Evolutionary conservation across 2,329 filamentous ascomycete species (phyloP).

Genomic region (Gremmenia infestans): DNA sequence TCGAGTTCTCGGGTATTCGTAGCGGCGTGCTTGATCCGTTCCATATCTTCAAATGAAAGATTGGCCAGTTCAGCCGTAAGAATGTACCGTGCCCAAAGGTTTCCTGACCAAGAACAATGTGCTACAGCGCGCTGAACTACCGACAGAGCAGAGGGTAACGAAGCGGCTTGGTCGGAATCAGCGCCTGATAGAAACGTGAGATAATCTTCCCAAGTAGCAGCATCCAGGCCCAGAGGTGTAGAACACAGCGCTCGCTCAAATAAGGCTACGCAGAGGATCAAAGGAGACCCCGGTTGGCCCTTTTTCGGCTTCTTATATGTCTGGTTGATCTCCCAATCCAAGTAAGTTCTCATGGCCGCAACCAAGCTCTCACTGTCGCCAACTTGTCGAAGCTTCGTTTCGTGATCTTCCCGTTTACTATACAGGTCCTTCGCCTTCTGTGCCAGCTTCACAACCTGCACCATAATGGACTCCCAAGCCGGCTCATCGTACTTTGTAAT

Average conservation of each 20-base stretch:
- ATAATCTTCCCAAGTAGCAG: conserved; percentile 78
- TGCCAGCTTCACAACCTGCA: conserved; percentile 58
- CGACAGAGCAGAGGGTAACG: conserved; percentile 53
- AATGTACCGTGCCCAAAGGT: conserved; percentile 86
- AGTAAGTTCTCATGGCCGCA: conserved; percentile 57
- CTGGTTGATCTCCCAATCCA: conserved; percentile 76
- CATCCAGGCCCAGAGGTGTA: conserved; percentile 63
- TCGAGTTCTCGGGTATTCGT: conserved; percentile 83
- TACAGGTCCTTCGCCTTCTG: conserved; percentile 60
- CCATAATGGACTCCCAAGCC: conserved; percentile 73
- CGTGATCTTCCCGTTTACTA: conserved; percentile 60
- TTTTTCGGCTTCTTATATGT: conserved; percentile 49
- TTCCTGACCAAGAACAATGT: conserved; percentile 90
- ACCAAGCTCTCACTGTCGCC: conserved; percentile 52
- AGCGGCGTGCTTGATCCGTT: conserved; percentile 85
- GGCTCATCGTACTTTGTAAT: conserved; percentile 64
- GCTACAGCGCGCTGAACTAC: conserved; percentile 76
- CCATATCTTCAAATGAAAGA: conserved; percentile 73
- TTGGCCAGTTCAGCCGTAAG: conserved; percentile 76
- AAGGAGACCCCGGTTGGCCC: conserved; percentile 39
- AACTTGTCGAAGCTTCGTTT: conserved; percentile 60
- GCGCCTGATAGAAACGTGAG: conserved; percentile 26
- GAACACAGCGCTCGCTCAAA: conserved; percentile 70
- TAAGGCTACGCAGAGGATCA: conserved; percentile 56
- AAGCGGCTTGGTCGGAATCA: conserved; percentile 31